These are phyloP conservation scores for Cucurbita argyrosperma DNA, from an alignment of 306 rosid species.

Conservation along the genomic window DNA sequence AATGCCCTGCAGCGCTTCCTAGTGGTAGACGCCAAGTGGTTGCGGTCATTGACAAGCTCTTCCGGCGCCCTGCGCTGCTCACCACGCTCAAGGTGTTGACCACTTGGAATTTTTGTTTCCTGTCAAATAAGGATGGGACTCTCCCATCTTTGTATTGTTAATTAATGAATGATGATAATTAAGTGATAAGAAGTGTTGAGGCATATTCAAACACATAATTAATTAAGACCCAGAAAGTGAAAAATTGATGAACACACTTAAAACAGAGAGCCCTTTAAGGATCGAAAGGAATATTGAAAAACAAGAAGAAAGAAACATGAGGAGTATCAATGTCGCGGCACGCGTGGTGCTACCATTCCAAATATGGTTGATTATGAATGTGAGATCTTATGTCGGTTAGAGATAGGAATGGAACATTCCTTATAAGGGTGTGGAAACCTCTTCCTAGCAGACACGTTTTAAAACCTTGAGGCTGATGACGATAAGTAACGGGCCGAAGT, in stretches of 20 bases:
- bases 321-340: not conserved
- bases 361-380: not conserved
- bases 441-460: no score
- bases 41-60: slow-evolving; percentile 16
- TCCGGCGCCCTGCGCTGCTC: slow-evolving; percentile 28
- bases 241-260: slow-evolving; percentile 3
- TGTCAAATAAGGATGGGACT: no score
- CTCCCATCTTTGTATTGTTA: no score
- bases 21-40: slow-evolving; percentile 16
- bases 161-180: no score
- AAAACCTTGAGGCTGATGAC: no score
- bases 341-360: not conserved
- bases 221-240: not conserved
- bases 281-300: not conserved
- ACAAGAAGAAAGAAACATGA: not conserved
- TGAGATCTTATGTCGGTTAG: no score
- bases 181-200: not conserved
- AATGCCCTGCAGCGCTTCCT: slow-evolving; percentile 7
- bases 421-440: no score
- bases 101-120: not conserved
- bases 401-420: no score
- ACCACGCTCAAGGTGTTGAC: not conserved
- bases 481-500: no score
- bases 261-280: not conserved
- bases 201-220: not conserved